Evolutionary conservation across 208 protist species (phyloP).

Genomic region (Angomonas deanei): DNA sequence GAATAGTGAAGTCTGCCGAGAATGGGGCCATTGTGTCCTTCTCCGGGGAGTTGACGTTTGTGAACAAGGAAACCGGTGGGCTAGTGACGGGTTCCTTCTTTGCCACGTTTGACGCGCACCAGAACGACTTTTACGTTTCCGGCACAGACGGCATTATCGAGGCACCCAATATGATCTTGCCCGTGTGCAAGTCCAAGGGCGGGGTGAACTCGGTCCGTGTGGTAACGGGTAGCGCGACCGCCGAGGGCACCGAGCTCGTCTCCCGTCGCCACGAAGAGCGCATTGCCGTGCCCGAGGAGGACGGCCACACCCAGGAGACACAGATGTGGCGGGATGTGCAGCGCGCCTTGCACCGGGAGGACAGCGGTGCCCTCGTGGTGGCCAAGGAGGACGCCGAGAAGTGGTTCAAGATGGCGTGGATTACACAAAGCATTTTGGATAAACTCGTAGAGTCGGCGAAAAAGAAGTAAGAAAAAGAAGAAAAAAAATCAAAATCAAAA

Average conservation of each 20-base stretch:
- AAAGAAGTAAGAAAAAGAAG: not conserved
- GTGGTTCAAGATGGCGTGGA: conserved; percentile 44
- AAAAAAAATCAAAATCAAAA: not conserved
- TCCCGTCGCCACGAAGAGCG: conserved; percentile 15
- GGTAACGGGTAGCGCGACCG: not conserved
- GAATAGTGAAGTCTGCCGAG: conserved; percentile 39
- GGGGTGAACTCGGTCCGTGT: conserved; percentile 25
- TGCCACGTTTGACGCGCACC: conserved; percentile 15
- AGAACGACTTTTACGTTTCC: conserved; percentile 31
- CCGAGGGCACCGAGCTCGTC: conserved; percentile 10
- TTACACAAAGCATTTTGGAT: conserved; percentile 42
- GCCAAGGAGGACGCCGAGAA: conserved; percentile 24
- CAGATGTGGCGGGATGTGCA: conserved; percentile 56
- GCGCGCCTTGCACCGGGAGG: conserved; percentile 12
- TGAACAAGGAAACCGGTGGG: conserved; percentile 2
- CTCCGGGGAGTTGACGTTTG: conserved; percentile 48
- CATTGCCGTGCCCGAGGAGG: conserved; percentile 33
- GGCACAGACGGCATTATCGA: conserved; percentile 34
- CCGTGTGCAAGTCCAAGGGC: conserved; percentile 16
- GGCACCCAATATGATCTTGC: conserved; percentile 25
- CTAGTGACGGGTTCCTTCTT: conserved; percentile 19
- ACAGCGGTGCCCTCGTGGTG: conserved; percentile 17
- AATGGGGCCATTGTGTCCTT: conserved; percentile 53
- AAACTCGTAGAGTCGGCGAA: conserved; percentile 41
- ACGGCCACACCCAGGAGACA: conserved; percentile 32